Percentiles rank a stretch among this genome's conserved stretches.
Evolutionary conservation across 768 basidiomycete species (phyloP).

Genomic region (Boletus eberwhitei): DNA sequence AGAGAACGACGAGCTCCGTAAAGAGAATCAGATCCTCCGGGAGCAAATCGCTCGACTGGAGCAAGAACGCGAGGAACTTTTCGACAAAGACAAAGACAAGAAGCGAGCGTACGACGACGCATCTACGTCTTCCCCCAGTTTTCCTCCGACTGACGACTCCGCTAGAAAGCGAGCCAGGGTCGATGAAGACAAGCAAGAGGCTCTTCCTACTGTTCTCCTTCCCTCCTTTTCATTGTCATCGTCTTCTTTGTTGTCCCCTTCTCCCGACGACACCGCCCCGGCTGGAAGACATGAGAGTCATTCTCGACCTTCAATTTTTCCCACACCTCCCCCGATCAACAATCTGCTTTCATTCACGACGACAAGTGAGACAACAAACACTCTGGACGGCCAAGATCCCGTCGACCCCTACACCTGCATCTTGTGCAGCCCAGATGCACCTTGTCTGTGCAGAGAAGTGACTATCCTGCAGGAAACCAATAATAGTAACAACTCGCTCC

Average conservation of each 20-base stretch:
- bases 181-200: slow-evolving; percentile 20
- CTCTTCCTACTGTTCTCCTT: slow-evolving; percentile 16
- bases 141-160: slow-evolving; percentile 22
- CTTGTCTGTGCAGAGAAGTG: slow-evolving; percentile 78
- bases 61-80: slow-evolving; percentile 30
- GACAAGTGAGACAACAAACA: slow-evolving; percentile 26
- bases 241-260: slow-evolving; percentile 52
- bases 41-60: slow-evolving; percentile 45
- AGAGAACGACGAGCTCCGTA: slow-evolving; percentile 73
- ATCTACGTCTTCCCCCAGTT: slow-evolving; percentile 30
- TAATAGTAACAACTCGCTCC: slow-evolving; percentile 3
- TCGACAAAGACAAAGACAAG: slow-evolving; percentile 41
- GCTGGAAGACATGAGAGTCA: slow-evolving; percentile 25
- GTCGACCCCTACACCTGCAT: slow-evolving; percentile 51
- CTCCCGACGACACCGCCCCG: slow-evolving; percentile 39
- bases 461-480: slow-evolving; percentile 44
- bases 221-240: slow-evolving; percentile 36
- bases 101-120: slow-evolving; percentile 61
- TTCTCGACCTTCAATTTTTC: slow-evolving; percentile 28
- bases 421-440: slow-evolving; percentile 65
- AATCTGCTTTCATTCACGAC: slow-evolving; percentile 38
- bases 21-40: slow-evolving; percentile 63
- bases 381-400: slow-evolving; percentile 34
- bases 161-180: slow-evolving; percentile 39
- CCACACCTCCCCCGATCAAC: slow-evolving; percentile 28